phyloP scores from a whole-genome alignment of 495 filamentous ascomycete genomes.

The Penicillium mononematosum region DNA sequence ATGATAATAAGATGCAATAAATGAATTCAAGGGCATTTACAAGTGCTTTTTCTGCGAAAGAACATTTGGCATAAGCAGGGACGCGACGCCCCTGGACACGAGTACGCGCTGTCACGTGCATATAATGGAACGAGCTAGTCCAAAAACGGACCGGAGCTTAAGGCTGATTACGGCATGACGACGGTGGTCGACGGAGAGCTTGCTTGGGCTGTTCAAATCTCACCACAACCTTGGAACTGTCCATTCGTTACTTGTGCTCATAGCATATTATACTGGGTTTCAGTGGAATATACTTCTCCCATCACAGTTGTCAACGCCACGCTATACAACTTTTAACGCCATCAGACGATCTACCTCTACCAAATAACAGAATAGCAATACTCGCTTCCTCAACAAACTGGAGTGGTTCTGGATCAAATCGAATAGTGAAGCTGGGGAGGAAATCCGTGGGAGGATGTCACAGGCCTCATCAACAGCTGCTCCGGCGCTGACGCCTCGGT shows the following conservation, averaged over 20 bases:
- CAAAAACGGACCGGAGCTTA: not conserved
- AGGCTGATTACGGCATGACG: conserved; percentile 1
- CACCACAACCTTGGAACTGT: not conserved
- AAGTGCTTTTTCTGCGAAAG: conserved; percentile 1
- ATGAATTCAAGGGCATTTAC: not conserved
- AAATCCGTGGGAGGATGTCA: conserved; percentile 53
- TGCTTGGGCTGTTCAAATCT: not conserved
- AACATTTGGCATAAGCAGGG: not conserved
- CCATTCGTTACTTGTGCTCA: not conserved
- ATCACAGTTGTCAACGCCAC: not conserved
- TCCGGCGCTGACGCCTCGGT: conserved; percentile 76
- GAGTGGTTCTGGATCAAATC: conserved; percentile 44
- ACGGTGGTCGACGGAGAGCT: not conserved
- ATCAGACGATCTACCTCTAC: not conserved
- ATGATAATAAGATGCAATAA: not conserved
- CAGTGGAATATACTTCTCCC: not conserved
- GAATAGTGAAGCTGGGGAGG: conserved; percentile 22
- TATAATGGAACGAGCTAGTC: not conserved
- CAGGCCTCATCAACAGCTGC: conserved; percentile 50
- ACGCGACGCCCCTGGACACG: not conserved
- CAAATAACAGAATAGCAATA: not conserved
- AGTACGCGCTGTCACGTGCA: conserved; percentile 4
- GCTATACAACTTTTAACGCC: not conserved
- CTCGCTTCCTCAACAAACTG: conserved; percentile 28
- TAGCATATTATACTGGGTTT: not conserved